Conservation (phyloP, 306 rosid genomes). For the Arachis hypogaea region DNA sequence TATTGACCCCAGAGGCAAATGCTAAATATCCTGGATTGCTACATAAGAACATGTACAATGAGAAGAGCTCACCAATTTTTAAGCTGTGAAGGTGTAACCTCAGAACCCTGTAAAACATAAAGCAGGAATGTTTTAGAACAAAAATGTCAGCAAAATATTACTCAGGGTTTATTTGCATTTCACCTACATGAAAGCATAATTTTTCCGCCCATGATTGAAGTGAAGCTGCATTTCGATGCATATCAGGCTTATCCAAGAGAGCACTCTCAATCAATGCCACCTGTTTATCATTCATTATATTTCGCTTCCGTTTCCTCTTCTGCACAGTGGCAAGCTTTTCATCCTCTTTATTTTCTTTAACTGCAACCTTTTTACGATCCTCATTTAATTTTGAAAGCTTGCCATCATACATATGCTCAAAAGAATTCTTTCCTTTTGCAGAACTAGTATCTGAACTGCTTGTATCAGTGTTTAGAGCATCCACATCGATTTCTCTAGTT, state of each 20-base stretch:
- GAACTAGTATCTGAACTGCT: constrained; percentile 87
- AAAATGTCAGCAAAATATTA: constrained; percentile 26
- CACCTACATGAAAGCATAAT: constrained; percentile 75
- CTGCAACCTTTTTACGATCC: constrained; percentile 48
- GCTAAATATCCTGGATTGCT: background rate
- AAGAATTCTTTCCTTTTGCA: constrained; percentile 64
- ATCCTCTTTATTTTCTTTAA: constrained; percentile 64
- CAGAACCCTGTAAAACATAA: constrained; percentile 80
- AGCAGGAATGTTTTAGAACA: constrained; percentile 44
- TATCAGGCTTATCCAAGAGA: constrained; percentile 83
- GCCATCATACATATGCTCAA: constrained; percentile 49
- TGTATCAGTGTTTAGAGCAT: constrained; percentile 70
- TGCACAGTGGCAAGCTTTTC: constrained; percentile 67
- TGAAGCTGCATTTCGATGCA: constrained; percentile 80
- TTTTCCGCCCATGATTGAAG: constrained; percentile 84
- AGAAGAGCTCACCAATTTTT: constrained; percentile 73
- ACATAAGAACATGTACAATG: constrained; percentile 14
- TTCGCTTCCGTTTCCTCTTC: constrained; percentile 87
- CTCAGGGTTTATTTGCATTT: constrained; percentile 31
- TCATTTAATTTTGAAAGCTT: constrained; percentile 56
- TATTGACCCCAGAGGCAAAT: constrained; percentile 8
- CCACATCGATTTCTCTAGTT: constrained; percentile 56
- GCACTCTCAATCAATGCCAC: constrained; percentile 73
- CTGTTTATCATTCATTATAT: constrained; percentile 86
- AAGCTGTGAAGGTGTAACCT: constrained; percentile 83